phyloP scores from a whole-genome alignment of 129 eudicot genomes.

The Tanacetum coccineum region DNA sequence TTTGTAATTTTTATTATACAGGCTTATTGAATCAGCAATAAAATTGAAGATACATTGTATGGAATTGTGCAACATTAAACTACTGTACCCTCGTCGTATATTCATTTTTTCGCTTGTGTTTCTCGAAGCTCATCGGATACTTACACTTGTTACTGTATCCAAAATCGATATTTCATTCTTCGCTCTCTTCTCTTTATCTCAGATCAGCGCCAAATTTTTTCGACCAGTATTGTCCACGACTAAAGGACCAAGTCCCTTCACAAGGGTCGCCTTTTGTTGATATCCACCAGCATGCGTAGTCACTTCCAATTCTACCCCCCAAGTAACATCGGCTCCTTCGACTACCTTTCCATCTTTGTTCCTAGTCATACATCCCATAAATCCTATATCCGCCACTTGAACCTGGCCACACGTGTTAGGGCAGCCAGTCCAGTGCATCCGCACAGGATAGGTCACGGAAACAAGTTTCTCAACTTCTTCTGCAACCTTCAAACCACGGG shows the following conservation, averaged over 20 bases:
- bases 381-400: slow-evolving; percentile 98
- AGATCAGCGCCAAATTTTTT: slow-evolving; percentile 72
- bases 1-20: slow-evolving; percentile 22
- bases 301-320: slow-evolving; percentile 95
- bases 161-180: slow-evolving; percentile 36
- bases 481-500: slow-evolving; percentile 74
- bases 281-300: slow-evolving; percentile 83
- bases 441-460: slow-evolving; percentile 56
- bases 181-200: slow-evolving; percentile 69
- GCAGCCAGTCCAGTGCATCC: slow-evolving; percentile 99
- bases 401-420: slow-evolving; percentile 93
- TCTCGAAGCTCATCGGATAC: slow-evolving; percentile 20
- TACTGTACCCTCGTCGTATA: slow-evolving; percentile 16
- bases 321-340: slow-evolving; percentile 86
- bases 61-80: slow-evolving; percentile 20
- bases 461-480: slow-evolving; percentile 74
- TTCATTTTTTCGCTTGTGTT: slow-evolving; percentile 16
- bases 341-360: slow-evolving; percentile 64
- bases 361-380: slow-evolving; percentile 98
- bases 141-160: slow-evolving; percentile 20
- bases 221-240: slow-evolving; percentile 78
- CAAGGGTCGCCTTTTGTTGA: slow-evolving; percentile 80
- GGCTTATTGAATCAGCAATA: slow-evolving; percentile 16
- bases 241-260: slow-evolving; percentile 81
- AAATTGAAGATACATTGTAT: slow-evolving; percentile 21